Evolutionary conservation across 768 basidiomycete genomes (phyloP).

Genomic region (Suillus plorans): DNA sequence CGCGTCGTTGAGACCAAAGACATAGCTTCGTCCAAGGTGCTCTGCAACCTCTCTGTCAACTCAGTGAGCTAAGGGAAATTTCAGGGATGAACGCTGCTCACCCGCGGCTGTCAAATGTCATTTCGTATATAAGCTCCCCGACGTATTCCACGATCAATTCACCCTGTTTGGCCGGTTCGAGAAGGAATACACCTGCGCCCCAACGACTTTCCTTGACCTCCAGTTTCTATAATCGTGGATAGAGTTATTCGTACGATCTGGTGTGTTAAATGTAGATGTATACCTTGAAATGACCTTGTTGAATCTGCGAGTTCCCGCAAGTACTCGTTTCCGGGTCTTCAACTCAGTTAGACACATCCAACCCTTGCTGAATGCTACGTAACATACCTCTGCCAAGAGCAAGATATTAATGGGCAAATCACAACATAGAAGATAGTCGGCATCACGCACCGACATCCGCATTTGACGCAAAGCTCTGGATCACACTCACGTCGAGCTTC

Average conservation of each 20-base stretch:
- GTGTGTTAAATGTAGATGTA: slow-evolving; percentile 17
- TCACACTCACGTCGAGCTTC: slow-evolving; percentile 60
- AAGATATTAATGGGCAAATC: background rate
- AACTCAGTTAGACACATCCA: background rate
- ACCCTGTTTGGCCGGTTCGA: slow-evolving; percentile 40
- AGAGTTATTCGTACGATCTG: background rate
- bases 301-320: slow-evolving; percentile 53
- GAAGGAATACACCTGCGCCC: slow-evolving; percentile 57
- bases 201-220: slow-evolving; percentile 44
- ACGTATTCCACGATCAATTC: slow-evolving; percentile 66
- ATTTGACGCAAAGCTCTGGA: slow-evolving; percentile 58
- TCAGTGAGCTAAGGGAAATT: background rate
- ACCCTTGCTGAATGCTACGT: too few species aligned
- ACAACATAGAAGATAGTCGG: background rate
- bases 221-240: slow-evolving; percentile 31
- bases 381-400: slow-evolving; percentile 24
- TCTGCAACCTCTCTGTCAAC: slow-evolving; percentile 39
- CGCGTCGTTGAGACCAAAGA: slow-evolving; percentile 51
- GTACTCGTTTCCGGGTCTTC: slow-evolving; percentile 29
- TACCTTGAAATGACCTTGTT: slow-evolving; percentile 46
- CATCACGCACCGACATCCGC: slow-evolving; percentile 45
- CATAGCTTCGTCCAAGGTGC: slow-evolving; percentile 59
- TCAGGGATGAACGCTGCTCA: slow-evolving; percentile 29
- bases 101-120: slow-evolving; percentile 52
- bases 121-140: slow-evolving; percentile 57